These are phyloP conservation scores for Globisporangium yorkense DNA, from an alignment of 352 stramenopile genomes.

Conservation along the genomic window DNA sequence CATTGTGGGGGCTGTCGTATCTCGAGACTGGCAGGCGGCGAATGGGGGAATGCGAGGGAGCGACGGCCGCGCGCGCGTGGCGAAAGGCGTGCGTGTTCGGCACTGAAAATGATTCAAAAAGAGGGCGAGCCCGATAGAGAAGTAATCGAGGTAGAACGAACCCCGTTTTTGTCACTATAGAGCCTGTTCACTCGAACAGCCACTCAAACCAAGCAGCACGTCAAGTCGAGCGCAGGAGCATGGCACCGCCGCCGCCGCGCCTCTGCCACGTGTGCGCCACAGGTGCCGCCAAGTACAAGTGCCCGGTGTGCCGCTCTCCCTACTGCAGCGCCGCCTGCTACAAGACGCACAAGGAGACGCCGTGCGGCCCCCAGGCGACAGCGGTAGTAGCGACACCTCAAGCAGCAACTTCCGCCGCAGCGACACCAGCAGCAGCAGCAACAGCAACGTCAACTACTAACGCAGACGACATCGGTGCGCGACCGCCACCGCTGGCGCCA, in stretches of 20 bases:
- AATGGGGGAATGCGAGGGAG: conserved; percentile 1
- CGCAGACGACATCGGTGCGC: not conserved
- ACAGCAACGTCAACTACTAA: not conserved
- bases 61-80: not conserved
- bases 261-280: conserved; percentile 48
- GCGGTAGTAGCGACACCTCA: conserved; percentile 2
- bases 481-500: not conserved
- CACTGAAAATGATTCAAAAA: too few species aligned
- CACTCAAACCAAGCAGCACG: not conserved
- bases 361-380: conserved; percentile 24
- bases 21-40: not conserved
- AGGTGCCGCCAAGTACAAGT: conserved; percentile 80
- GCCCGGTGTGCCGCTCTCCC: conserved; percentile 50
- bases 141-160: too few species aligned
- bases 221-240: conserved; percentile 8
- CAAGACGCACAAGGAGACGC: conserved; percentile 75
- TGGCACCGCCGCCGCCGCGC: conserved; percentile 19
- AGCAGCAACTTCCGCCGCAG: conserved; percentile 4
- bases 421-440: not conserved
- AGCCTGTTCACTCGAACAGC: not conserved
- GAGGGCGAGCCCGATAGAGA: too few species aligned
- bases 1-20: conserved; percentile 24
- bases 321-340: conserved; percentile 79
- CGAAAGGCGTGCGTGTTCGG: too few species aligned
- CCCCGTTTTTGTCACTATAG: too few species aligned